Evolutionary conservation across 495 filamentous ascomycete species (phyloP), one percentile per base, ranked within the genome.

Genomic region (Penicillium mononematosum): DNA sequence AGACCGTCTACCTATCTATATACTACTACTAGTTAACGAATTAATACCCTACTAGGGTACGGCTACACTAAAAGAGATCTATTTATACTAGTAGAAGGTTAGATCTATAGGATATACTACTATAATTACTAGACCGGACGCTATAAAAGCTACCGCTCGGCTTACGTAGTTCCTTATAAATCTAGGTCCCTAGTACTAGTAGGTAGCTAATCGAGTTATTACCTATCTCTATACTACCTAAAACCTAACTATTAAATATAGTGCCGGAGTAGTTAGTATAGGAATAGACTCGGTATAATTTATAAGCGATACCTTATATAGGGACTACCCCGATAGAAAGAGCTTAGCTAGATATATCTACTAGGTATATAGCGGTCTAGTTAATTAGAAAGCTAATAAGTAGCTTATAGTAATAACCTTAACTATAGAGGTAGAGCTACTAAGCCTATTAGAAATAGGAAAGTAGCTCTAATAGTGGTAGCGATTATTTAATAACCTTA

Each of bases 61-160:
- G 2, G 58, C 51, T 27, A 50, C 34, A 0, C 24, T 36, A 2
- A 1, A 16, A 24, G 4, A 61, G 2, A 64, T 59, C 12, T 25
- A 62, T 19, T 12, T 38, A 14, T 69, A 70, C 45, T 56, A 67
- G 38, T 52, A 62, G 34, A 62, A 63, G 38, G 55, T 73, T n/a
- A 60, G 68, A 27, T 73, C 61, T 6, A n/a, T 57, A 10, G 45
- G 54, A 29, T 73, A 66, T 58, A 39, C 62, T 9, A 55, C 66
- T 3, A 58, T 54, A 0, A 66, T 55, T 10, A 70, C 68, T 1
- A 17, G 59, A 11, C 43, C 62, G 27, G 66, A 71, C 47, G 50
- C 62, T 10, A 53, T 66, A 1, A n/a, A n/a, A n/a, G n/a, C n/a
- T n/a, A n/a, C n/a, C n/a, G n/a, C n/a, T n/a, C n/a, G n/a, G n/a